Base-by-base conservation (phyloP, 2,329 filamentous ascomycete genomes). In the Aquanectria penicillioides region DNA sequence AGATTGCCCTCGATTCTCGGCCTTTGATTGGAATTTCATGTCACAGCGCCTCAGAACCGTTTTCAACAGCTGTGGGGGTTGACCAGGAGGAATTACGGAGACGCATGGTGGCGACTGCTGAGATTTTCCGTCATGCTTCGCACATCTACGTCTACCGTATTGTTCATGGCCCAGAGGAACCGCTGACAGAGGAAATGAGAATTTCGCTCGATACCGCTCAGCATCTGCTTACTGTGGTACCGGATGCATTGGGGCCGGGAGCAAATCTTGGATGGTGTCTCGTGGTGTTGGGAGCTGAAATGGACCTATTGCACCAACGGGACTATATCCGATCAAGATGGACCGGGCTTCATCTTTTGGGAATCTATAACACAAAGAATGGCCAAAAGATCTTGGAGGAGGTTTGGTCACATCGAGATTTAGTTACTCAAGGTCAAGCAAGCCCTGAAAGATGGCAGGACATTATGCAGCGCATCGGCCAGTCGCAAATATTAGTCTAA, bases 211-310 rank as follows among this genome's bases (percentile, higher is more conserved):
- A 49, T 8, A 57, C 36, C 6, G 52, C 52, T 6, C 46, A 41
- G 9, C 8, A 61, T 11, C 20, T 61, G 12, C 34, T 61, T 11
- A 49, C 57, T 4, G 13, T 61, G 5, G 57, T 61, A 5, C 57
- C 57, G 12, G 57, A 61, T 33, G 52, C 47, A 7, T 20, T 57
- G 3, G 57, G 57, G 4, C 57, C 57, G 1, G 57, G 57, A 6
- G 57, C 57, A 13, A 61, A 61, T 33, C 47, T 61, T 11, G 57
- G 57, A 2, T 61, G 57, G 57, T 61, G 57, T 22, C 37, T 61
- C 9, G 57, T 61, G 12, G 46, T 61, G 3, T 23, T 61, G 2
- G 57, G 57, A 11, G 44, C 52, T 1, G 57, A 61, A 23, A 29
- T 61, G 46, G 47, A 61, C 26, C 22, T 48, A 11, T 6, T 43